Evolutionary conservation across 1,284 basidiomycete genomes (phyloP).

Genomic region (Lignosus rhinocerotis): DNA sequence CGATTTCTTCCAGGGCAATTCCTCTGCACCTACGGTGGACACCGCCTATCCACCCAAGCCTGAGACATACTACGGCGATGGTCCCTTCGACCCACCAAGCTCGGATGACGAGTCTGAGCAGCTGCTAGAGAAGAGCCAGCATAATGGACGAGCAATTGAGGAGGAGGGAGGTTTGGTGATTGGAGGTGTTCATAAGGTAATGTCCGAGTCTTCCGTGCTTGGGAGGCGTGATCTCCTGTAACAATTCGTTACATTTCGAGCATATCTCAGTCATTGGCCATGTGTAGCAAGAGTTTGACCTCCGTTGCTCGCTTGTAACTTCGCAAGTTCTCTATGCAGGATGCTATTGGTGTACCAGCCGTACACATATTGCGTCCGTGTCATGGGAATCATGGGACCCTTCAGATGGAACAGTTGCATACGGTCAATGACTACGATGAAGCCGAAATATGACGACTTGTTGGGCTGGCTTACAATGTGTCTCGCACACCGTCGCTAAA

Average conservation of each 20-base stretch:
- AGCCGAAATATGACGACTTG: no score
- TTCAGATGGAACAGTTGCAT: no score
- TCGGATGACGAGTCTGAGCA: conserved; percentile 66
- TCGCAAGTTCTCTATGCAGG: no score
- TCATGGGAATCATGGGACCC: no score
- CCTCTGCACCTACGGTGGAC: conserved; percentile 4
- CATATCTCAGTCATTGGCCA: no score
- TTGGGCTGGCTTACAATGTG: not conserved
- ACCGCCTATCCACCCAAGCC: conserved; percentile 24
- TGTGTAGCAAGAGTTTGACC: no score
- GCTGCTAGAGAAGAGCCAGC: conserved; percentile 43
- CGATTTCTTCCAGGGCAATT: conserved; percentile 10
- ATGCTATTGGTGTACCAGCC: no score
- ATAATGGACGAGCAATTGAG: conserved; percentile 24
- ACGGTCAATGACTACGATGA: no score
- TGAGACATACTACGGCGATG: conserved; percentile 65
- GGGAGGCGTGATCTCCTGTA: no score
- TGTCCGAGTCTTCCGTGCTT: conserved; percentile 2
- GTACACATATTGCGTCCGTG: no score
- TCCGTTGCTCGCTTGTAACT: no score
- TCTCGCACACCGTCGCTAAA: not conserved
- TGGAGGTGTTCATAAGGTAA: conserved; percentile 37
- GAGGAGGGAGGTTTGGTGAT: conserved; percentile 38
- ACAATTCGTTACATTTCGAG: no score
- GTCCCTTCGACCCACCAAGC: conserved; percentile 69